Evolutionary conservation across 345 rosid genomes (phyloP).

Genomic region (Ceriops tagal): DNA sequence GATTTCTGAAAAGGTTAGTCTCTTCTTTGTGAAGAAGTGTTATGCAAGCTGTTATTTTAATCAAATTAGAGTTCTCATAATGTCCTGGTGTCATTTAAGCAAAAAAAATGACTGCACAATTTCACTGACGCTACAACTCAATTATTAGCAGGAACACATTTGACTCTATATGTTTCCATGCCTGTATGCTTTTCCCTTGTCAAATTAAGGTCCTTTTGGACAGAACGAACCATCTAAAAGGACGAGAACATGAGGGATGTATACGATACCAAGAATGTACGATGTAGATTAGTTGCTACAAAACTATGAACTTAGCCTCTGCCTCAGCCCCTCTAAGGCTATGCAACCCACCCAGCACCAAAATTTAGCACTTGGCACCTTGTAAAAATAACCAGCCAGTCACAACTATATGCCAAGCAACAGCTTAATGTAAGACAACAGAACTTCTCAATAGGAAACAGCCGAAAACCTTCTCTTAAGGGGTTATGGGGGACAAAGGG

Average conservation of each 20-base stretch:
- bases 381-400: slow-evolving; percentile 9
- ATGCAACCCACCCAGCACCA: neutral
- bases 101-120: neutral
- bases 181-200: neutral
- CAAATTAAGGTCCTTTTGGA: neutral
- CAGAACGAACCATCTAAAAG: neutral
- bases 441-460: neutral
- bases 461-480: neutral
- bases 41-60: neutral
- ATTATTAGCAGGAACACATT: neutral
- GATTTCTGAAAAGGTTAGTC: too few species aligned
- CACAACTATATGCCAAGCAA: slow-evolving; percentile 13
- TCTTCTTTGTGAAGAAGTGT: neutral
- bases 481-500: neutral
- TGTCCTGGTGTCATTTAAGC: neutral
- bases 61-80: neutral
- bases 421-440: neutral
- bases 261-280: neutral
- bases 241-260: neutral
- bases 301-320: neutral
- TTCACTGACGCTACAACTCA: neutral
- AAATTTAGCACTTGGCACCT: slow-evolving; percentile 1
- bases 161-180: neutral
- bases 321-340: neutral
- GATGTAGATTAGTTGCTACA: neutral